These are phyloP conservation scores for Blumeria hordei DNA, from an alignment of 2,329 filamentous ascomycete species.

Conservation along the genomic window DNA sequence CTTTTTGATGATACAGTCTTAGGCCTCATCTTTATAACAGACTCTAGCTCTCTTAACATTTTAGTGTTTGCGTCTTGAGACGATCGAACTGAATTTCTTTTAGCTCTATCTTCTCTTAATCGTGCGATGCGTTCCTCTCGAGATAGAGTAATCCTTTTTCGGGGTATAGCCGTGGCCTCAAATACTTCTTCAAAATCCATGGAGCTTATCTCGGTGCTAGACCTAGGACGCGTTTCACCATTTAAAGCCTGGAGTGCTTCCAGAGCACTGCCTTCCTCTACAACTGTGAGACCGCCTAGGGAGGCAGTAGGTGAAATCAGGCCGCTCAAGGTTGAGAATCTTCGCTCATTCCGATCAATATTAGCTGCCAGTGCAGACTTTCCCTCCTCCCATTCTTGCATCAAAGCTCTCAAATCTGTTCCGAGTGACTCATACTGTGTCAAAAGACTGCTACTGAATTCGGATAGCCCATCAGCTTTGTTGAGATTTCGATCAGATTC, in stretches of 20 bases:
- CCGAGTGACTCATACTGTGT: constrained; percentile 89
- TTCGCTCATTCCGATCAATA: constrained; percentile 58
- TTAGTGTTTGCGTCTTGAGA: constrained; percentile 60
- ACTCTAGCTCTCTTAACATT: constrained; percentile 84
- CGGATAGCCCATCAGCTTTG: constrained; percentile 38
- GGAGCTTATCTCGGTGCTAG: constrained; percentile 25
- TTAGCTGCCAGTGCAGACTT: constrained; percentile 54
- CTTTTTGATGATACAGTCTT: constrained; percentile 10
- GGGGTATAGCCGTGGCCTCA: constrained; percentile 62
- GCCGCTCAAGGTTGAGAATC: constrained; percentile 34
- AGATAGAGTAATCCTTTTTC: constrained; percentile 45
- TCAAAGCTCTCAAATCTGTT: constrained; percentile 54
- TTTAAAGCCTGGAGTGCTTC: constrained; percentile 59
- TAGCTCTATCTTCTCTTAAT: constrained; percentile 67
- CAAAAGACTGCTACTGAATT: constrained; percentile 58
- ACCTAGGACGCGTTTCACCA: constrained; percentile 34
- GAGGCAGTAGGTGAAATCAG: constrained; percentile 33
- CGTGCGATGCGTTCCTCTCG: constrained; percentile 70
- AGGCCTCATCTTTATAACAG: constrained; percentile 45
- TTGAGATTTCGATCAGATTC: constrained; percentile 60
- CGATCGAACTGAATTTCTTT: constrained; percentile 45
- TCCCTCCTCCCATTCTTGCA: constrained; percentile 71
- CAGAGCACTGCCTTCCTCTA: constrained; percentile 32
- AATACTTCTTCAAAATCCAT: constrained; percentile 60
- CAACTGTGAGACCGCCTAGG: constrained; percentile 41